Evolutionary conservation across 2,329 filamentous ascomycete genomes (phyloP).

Genomic region (Exserohilum turcica): DNA sequence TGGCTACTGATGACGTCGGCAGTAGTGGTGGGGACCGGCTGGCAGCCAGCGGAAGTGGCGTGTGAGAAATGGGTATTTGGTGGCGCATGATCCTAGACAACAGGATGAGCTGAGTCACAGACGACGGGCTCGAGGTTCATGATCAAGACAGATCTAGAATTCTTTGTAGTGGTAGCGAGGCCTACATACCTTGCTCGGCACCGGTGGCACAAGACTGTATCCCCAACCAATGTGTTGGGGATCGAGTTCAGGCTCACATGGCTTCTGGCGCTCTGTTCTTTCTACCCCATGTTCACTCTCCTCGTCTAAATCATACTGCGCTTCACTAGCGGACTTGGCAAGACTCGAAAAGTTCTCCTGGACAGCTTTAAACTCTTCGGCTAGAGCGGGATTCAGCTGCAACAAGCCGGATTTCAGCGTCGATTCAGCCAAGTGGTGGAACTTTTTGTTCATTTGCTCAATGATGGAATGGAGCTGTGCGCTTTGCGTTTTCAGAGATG

Average conservation of each 20-base stretch:
- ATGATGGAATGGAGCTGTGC: conserved; percentile 70
- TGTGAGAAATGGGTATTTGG: conserved; percentile 22
- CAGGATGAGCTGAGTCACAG: background rate
- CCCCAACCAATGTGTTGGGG: conserved; percentile 35
- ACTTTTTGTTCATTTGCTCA: conserved; percentile 74
- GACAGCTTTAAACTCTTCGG: conserved; percentile 61
- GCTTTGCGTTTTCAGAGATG: conserved; percentile 72
- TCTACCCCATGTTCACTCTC: conserved; percentile 21
- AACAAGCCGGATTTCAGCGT: conserved; percentile 64
- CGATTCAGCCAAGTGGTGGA: conserved; percentile 69
- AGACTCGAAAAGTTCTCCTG: conserved; percentile 64
- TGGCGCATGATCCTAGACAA: conserved; percentile 5
- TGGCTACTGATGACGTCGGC: conserved; percentile 18
- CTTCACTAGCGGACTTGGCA: conserved; percentile 52
- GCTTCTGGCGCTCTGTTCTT: conserved; percentile 9
- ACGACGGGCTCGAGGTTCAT: background rate
- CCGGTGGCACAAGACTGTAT: conserved; percentile 19
- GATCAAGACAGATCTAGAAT: background rate
- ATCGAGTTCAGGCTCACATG: conserved; percentile 10
- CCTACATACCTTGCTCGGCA: background rate
- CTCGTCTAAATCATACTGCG: conserved; percentile 34
- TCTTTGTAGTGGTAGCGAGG: background rate
- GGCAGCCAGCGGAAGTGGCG: conserved; percentile 11
- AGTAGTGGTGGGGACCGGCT: conserved; percentile 2
- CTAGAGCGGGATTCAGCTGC: conserved; percentile 62